These are phyloP conservation scores for Entomortierella lignicola DNA, from an alignment of 192 early-diverging fungal genomes.

Conservation along the genomic window DNA sequence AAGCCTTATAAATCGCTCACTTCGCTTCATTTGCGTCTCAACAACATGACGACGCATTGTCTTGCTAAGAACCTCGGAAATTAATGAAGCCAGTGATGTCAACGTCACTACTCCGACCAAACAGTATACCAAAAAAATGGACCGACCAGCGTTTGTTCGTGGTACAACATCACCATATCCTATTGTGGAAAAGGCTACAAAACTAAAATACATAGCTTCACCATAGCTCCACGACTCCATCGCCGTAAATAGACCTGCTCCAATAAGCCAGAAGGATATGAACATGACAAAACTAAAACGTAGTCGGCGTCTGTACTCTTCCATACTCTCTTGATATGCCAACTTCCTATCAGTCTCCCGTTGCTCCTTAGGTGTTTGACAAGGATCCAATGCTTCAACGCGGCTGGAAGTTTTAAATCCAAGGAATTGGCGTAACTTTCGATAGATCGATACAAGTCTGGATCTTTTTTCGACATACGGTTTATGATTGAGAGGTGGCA, in stretches of 20 bases:
- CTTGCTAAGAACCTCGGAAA: conserved; percentile 34
- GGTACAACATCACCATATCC: conserved; percentile 45
- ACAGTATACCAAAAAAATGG: conserved; percentile 40
- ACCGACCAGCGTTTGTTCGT: conserved; percentile 16
- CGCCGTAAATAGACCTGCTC: conserved; percentile 26
- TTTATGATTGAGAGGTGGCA: background rate
- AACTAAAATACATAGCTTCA: conserved; percentile 19
- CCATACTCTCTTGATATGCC: conserved; percentile 34
- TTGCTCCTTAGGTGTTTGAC: conserved; percentile 14
- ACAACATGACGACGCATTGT: conserved; percentile 32
- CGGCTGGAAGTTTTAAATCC: background rate
- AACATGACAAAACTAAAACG: conserved; percentile 32
- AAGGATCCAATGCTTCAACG: background rate
- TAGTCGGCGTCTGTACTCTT: conserved; percentile 25
- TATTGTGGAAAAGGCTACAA: conserved; percentile 32
- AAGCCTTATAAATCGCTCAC: conserved; percentile 8
- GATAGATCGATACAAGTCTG: background rate
- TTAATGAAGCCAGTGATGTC: conserved; percentile 40
- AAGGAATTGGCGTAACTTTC: background rate
- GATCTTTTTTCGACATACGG: background rate
- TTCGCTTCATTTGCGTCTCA: conserved; percentile 13
- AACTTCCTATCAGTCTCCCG: conserved; percentile 25
- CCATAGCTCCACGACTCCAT: conserved; percentile 37
- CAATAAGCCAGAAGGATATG: conserved; percentile 34
- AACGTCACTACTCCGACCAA: conserved; percentile 32